Evolutionary conservation across 2,329 filamentous ascomycete genomes (phyloP).

Genomic region (Penicillium sp.): DNA sequence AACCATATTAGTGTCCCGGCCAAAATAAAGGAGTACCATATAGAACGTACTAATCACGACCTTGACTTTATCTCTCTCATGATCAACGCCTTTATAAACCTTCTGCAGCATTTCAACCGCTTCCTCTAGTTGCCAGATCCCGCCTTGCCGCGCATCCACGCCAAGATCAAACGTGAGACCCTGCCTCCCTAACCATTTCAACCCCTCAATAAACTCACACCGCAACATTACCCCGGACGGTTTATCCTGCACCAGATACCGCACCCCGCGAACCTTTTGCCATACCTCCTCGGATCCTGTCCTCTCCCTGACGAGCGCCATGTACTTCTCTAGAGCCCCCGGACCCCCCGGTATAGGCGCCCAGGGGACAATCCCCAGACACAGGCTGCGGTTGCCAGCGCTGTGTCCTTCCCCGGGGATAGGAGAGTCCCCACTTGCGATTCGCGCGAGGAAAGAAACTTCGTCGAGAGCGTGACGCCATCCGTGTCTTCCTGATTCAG

Average conservation of each 20-base stretch:
- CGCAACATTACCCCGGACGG: constrained; percentile 68
- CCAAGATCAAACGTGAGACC: constrained; percentile 80
- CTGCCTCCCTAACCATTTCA: constrained; percentile 68
- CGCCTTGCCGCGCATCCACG: constrained; percentile 78
- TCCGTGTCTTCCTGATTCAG: constrained; percentile 45
- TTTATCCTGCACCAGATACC: constrained; percentile 83
- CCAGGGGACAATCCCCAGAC: constrained; percentile 79
- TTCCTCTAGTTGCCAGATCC: constrained; percentile 74
- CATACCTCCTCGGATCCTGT: constrained; percentile 65
- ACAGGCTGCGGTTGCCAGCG: constrained; percentile 57
- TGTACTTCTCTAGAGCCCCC: constrained; percentile 66
- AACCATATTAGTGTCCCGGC: constrained; percentile 18
- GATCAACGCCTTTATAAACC: constrained; percentile 64
- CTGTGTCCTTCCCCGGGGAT: constrained; percentile 63
- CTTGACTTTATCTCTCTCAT: constrained; percentile 63
- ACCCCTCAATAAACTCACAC: constrained; percentile 66
- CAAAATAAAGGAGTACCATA: constrained; percentile 6
- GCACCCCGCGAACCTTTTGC: constrained; percentile 74
- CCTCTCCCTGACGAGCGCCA: constrained; percentile 61
- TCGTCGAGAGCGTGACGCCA: constrained; percentile 74
- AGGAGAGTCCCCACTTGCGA: constrained; percentile 64
- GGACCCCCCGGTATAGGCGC: constrained; percentile 76
- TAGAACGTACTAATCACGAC: constrained; percentile 61
- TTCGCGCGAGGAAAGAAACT: constrained; percentile 69
- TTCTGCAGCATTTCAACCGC: constrained; percentile 70